These are phyloP conservation scores for Digitaria exilis DNA, from an alignment of 202 grass and related monocot genomes.

Conservation along the genomic window DNA sequence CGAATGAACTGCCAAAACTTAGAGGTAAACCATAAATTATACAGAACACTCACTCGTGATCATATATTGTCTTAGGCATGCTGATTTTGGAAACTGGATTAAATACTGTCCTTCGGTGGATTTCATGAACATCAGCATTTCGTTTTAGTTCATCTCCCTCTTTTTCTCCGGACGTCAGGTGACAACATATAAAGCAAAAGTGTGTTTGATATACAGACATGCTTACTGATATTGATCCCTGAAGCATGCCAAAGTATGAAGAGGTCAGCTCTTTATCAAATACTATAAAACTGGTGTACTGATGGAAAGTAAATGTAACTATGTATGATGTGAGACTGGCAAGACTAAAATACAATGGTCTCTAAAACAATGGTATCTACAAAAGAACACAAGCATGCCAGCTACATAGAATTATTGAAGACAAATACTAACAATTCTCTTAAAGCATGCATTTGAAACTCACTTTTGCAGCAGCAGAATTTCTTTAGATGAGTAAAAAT, in stretches of 20 bases:
- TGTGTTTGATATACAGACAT: constrained; percentile 94
- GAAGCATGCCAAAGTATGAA: constrained; percentile 48
- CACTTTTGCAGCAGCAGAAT: neutral
- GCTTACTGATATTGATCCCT: constrained; percentile 98
- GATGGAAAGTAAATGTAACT: constrained; percentile 27
- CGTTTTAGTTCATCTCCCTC: constrained; percentile 81
- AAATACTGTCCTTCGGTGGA: constrained; percentile 84
- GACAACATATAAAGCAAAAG: constrained; percentile 97
- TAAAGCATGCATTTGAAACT: constrained; percentile 22
- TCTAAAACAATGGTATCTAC: constrained; percentile 21
- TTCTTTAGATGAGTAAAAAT: neutral
- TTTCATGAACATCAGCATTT: constrained; percentile 94
- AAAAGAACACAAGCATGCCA: neutral
- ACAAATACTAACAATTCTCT: neutral
- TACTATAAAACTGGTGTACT: neutral
- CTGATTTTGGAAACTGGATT: constrained; percentile 61
- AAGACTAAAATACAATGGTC: neutral
- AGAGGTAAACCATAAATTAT: neutral
- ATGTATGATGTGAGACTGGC: neutral
- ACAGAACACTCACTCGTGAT: constrained; percentile 70
- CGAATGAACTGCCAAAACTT: constrained; percentile 10
- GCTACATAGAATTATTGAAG: neutral
- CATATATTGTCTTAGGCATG: constrained; percentile 75
- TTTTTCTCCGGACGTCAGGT: constrained; percentile 90
- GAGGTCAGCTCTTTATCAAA: constrained; percentile 20